A percentile compares a stretch with the other conserved stretches of the same genome.
Conservation (phyloP, 805 yeast genomes). For the Starmerella floris region DNA sequence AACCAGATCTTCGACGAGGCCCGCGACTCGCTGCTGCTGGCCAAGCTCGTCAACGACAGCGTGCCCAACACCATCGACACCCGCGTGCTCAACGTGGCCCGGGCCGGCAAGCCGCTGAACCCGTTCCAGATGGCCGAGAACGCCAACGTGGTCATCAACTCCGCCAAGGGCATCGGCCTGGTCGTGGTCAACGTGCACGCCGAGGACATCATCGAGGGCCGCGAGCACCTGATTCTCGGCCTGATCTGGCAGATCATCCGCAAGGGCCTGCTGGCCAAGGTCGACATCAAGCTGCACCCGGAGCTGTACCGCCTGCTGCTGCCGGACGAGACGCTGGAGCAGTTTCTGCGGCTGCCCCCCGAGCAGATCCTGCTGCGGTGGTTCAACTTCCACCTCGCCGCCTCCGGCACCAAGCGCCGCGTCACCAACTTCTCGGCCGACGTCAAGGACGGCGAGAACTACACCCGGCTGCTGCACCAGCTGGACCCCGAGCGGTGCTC, state of each 20-base stretch:
- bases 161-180: slow-evolving; percentile 98
- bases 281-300: slow-evolving; percentile 91
- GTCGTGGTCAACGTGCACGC: slow-evolving; percentile 95
- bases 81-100: slow-evolving; percentile 84
- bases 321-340: slow-evolving; percentile 94
- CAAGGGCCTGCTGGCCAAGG: slow-evolving; percentile 85
- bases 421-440: slow-evolving; percentile 79
- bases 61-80: slow-evolving; percentile 98
- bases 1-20: slow-evolving; percentile 96
- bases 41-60: slow-evolving; percentile 89
- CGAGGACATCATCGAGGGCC: slow-evolving; percentile 93
- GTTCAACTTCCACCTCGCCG: slow-evolving; percentile 92
- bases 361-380: slow-evolving; percentile 93
- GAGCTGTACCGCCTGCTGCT: slow-evolving; percentile 88
- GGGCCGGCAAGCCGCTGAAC: slow-evolving; percentile 65
- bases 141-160: slow-evolving; percentile 93
- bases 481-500: slow-evolving; percentile 75
- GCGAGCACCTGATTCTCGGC: slow-evolving; percentile 88
- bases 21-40: slow-evolving; percentile 83
- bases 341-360: slow-evolving; percentile 90
- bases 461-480: slow-evolving; percentile 79
- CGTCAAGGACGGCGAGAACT: slow-evolving; percentile 89
- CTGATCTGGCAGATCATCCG: slow-evolving; percentile 97
- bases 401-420: slow-evolving; percentile 78
- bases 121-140: slow-evolving; percentile 93